phyloP scores from a whole-genome alignment of 163 green algal species.

The Scenedesmus sp. region DNA sequence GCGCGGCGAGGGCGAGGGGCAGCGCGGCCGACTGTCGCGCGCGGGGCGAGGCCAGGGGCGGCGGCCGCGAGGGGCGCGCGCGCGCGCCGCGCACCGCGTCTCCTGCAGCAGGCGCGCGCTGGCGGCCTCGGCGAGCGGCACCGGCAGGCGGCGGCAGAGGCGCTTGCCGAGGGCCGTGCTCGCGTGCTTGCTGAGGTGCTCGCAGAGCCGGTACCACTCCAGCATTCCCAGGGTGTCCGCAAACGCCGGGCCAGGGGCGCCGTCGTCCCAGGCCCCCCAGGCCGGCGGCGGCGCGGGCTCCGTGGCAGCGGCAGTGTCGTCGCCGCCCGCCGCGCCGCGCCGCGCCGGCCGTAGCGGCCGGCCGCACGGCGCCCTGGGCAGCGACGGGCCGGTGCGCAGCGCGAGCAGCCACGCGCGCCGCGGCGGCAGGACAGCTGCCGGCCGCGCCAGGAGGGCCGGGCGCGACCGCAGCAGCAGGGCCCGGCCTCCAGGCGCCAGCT shows the following conservation, averaged over 20 bases:
- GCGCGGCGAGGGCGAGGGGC: constrained; percentile 2
- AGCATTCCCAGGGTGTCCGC: constrained; percentile 68
- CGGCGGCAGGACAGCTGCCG: too few relatives aligned
- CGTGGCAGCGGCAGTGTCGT: constrained; percentile 7
- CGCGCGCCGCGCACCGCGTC: too few relatives aligned
- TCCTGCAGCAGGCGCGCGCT: constrained; percentile 65
- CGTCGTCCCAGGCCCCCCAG: neutral
- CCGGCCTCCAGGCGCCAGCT: too few relatives aligned
- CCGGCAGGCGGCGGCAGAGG: constrained; percentile 54
- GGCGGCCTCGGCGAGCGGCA: constrained; percentile 43
- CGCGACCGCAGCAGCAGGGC: too few relatives aligned
- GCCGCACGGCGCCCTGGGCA: too few relatives aligned
- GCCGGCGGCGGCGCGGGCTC: neutral
- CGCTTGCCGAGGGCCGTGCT: constrained; percentile 74
- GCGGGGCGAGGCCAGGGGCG: too few relatives aligned
- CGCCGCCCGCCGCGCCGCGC: neutral
- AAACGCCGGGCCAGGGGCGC: constrained; percentile 58
- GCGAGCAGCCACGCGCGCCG: too few relatives aligned
- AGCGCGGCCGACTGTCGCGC: too few relatives aligned
- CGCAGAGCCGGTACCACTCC: constrained; percentile 76
- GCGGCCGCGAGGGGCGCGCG: too few relatives aligned
- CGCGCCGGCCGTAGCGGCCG: neutral
- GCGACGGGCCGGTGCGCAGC: too few relatives aligned
- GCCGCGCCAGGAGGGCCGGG: too few relatives aligned
- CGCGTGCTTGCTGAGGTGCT: constrained; percentile 75